phyloP scores from a whole-genome alignment of 1,139 yeast species.

The Yamadazyma oceani region DNA sequence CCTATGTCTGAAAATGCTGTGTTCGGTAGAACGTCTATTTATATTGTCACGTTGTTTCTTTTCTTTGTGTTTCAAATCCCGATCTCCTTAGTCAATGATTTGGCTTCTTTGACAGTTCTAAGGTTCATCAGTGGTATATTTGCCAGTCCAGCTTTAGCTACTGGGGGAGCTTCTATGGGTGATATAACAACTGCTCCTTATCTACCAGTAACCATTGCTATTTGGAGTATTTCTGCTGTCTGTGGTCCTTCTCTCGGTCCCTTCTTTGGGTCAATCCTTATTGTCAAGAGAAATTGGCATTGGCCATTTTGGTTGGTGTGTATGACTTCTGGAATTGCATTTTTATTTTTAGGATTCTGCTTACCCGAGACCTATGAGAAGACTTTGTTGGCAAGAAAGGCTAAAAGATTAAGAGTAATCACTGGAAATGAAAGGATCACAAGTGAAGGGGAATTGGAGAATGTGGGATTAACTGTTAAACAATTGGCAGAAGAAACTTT shows the following conservation, averaged over 20 bases:
- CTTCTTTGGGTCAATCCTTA: conserved; percentile 28
- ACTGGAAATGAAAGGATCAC: conserved; percentile 44
- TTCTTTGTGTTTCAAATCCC: conserved; percentile 36
- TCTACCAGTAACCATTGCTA: conserved; percentile 26
- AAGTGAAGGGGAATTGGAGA: conserved; percentile 42
- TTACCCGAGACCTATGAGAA: conserved; percentile 53
- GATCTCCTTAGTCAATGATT: conserved; percentile 28
- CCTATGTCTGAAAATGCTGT: conserved; percentile 52
- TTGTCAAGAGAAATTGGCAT: conserved; percentile 35
- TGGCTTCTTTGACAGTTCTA: conserved; percentile 31
- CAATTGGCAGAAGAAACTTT: conserved; percentile 25
- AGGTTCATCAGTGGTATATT: conserved; percentile 35
- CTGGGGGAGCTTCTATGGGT: conserved; percentile 37
- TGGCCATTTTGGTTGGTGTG: conserved; percentile 46
- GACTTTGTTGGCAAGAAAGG: conserved; percentile 46
- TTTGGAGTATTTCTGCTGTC: conserved; percentile 30
- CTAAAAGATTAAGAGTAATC: conserved; percentile 41
- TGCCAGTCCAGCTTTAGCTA: conserved; percentile 35
- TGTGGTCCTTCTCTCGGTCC: conserved; percentile 36
- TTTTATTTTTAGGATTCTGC: conserved; percentile 30
- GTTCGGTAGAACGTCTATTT: conserved; percentile 53
- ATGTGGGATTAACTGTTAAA: conserved; percentile 26
- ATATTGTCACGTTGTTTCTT: conserved; percentile 29
- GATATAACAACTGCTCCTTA: conserved; percentile 26
- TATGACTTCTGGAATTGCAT: conserved; percentile 33